These are phyloP conservation scores for Chlorella sorokiniana DNA, from an alignment of 139 green algal species.

Conservation along the genomic window DNA sequence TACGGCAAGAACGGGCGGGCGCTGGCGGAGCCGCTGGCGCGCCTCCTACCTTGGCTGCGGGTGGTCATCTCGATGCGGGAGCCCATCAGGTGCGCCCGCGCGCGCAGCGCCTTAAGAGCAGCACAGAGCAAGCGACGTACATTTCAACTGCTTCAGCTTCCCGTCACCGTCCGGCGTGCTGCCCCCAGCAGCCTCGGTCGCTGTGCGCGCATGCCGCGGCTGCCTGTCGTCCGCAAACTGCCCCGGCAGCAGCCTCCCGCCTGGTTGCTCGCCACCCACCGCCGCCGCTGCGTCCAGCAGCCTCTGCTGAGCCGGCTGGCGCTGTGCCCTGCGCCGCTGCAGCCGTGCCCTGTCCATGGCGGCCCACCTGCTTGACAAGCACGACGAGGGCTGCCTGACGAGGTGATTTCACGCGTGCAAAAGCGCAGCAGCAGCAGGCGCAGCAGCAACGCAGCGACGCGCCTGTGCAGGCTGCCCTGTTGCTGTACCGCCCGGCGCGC, in stretches of 20 bases:
- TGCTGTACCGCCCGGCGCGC: too few species aligned
- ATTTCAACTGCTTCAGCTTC: neutral
- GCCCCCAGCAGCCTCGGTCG: too few species aligned
- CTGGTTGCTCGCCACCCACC: neutral
- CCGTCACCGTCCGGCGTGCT: neutral
- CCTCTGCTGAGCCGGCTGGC: neutral
- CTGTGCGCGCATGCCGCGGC: too few species aligned
- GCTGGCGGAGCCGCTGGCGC: neutral
- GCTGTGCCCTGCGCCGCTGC: neutral
- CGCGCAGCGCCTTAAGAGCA: neutral
- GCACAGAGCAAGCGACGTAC: too few species aligned
- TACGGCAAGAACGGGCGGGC: neutral
- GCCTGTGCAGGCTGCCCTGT: neutral
- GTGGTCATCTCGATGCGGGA: neutral
- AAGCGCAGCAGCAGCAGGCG: neutral
- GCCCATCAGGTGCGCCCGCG: neutral
- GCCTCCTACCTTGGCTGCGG: neutral
- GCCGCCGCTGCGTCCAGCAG: neutral
- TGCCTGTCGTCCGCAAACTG: too few species aligned
- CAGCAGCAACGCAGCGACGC: neutral
- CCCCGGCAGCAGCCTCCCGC: neutral
- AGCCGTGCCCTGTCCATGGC: neutral
- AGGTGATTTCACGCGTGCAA: too few species aligned
- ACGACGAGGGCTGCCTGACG: neutral
- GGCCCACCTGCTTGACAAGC: neutral